These are phyloP conservation scores for Seminavis robusta DNA, from an alignment of 108 stramenopile genomes.

Conservation along the genomic window DNA sequence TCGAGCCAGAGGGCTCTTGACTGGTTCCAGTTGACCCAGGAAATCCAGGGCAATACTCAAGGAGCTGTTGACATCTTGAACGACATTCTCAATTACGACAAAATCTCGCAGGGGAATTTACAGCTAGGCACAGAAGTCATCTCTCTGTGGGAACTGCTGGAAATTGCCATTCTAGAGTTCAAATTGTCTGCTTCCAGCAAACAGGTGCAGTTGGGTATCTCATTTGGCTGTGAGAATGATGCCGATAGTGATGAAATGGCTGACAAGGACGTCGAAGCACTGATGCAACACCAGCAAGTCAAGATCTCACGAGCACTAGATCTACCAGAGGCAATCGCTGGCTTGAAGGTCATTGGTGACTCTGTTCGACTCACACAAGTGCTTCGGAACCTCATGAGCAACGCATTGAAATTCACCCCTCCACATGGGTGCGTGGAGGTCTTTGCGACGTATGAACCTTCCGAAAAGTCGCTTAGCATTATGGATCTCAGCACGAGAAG, in stretches of 20 bases:
- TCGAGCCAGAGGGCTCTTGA: too few relatives aligned
- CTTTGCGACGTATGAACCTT: not conserved
- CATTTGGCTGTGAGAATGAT: too few relatives aligned
- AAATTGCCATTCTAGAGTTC: conserved; percentile 7
- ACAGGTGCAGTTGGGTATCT: not conserved
- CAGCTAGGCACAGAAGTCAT: conserved; percentile 1
- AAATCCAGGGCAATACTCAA: conserved; percentile 6
- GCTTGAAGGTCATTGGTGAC: conserved; percentile 26
- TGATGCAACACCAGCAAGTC: too few relatives aligned
- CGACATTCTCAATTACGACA: conserved; percentile 23
- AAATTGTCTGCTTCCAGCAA: conserved; percentile 4
- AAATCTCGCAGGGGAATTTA: conserved; percentile 15
- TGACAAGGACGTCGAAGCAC: too few relatives aligned
- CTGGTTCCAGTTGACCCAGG: conserved; percentile 7
- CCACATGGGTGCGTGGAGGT: conserved; percentile 7
- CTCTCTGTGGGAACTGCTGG: conserved; percentile 1
- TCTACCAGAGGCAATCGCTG: too few relatives aligned
- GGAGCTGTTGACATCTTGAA: conserved; percentile 13
- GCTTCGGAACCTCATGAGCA: conserved; percentile 29
- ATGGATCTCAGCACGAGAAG: too few relatives aligned
- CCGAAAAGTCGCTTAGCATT: too few relatives aligned
- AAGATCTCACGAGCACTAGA: too few relatives aligned
- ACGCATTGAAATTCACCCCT: conserved; percentile 37
- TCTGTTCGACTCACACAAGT: conserved; percentile 19
- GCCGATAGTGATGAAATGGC: too few relatives aligned